These are phyloP conservation scores for Kluyveromyces nonfermentans DNA, from an alignment of 805 yeast genomes.

Conservation along the genomic window DNA sequence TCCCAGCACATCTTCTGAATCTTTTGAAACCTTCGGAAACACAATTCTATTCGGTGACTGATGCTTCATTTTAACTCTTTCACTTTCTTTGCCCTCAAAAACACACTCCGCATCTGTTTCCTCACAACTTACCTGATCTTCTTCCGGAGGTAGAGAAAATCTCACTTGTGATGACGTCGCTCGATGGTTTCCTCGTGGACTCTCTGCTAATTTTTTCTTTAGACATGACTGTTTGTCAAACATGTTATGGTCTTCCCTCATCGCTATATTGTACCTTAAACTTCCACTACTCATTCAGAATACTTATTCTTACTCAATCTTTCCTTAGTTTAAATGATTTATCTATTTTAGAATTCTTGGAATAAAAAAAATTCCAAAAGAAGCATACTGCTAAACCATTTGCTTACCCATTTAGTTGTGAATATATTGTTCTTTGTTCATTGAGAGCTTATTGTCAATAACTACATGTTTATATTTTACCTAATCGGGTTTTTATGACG, in stretches of 20 bases:
- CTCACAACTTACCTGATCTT: not conserved
- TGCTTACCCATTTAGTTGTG: not conserved
- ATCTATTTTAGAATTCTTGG: too few relatives aligned
- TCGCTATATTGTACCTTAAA: too few relatives aligned
- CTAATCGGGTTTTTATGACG: not conserved
- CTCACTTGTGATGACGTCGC: constrained; percentile 20
- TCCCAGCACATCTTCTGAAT: constrained; percentile 5
- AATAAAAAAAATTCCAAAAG: too few relatives aligned
- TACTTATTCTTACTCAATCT: too few relatives aligned
- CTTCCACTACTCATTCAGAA: too few relatives aligned
- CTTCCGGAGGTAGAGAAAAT: constrained; percentile 18
- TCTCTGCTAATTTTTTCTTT: constrained; percentile 3
- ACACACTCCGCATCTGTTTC: not conserved
- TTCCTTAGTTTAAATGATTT: too few relatives aligned
- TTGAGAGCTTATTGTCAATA: not conserved
- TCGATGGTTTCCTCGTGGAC: not conserved
- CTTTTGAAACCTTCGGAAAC: constrained; percentile 15
- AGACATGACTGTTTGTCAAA: constrained; percentile 6
- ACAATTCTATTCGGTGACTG: constrained; percentile 25
- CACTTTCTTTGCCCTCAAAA: not conserved
- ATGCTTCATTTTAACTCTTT: not conserved
- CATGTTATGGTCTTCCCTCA: not conserved
- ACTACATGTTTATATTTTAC: not conserved
- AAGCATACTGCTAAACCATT: not conserved
- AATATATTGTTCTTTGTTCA: not conserved